A percentile compares a stretch with the other conserved stretches of the same genome.
Evolutionary conservation across 2,329 filamentous ascomycete species (phyloP).

Genomic region (Phaeophleospora eucalypticola): DNA sequence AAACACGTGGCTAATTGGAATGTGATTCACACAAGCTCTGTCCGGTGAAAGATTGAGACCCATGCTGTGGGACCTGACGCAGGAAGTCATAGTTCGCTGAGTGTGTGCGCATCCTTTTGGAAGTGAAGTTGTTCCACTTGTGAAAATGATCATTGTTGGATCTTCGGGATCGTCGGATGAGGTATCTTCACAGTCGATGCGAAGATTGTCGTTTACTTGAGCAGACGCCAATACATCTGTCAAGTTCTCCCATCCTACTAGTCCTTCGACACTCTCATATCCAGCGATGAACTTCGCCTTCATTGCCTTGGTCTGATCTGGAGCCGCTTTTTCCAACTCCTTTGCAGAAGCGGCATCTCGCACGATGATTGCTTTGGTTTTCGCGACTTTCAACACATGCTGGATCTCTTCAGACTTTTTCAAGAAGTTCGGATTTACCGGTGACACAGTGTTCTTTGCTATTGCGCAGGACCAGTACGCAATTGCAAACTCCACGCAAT

Average conservation of each 20-base stretch:
- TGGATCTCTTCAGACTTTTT: conserved; percentile 3
- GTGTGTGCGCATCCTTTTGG: conserved; percentile 2
- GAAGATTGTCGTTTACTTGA: too few species aligned
- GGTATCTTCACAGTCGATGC: too few species aligned
- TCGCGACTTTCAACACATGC: conserved; percentile 3
- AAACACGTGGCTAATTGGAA: conserved; percentile 4
- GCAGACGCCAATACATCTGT: background rate
- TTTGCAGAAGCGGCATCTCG: conserved; percentile 8
- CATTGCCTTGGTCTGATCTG: too few species aligned
- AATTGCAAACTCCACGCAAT: conserved; percentile 5
- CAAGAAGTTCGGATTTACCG: conserved; percentile 4
- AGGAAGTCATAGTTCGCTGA: background rate
- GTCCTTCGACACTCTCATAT: background rate
- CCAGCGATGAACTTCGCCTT: background rate
- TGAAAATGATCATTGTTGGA: conserved; percentile 5
- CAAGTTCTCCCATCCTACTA: background rate
- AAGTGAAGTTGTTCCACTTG: conserved; percentile 4
- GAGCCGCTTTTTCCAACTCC: too few species aligned
- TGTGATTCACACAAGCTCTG: background rate
- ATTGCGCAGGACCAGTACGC: conserved; percentile 2
- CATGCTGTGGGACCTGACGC: background rate
- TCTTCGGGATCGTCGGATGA: background rate
- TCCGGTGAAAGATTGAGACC: background rate
- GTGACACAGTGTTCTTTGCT: conserved; percentile 1
- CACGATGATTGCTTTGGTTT: background rate